Percentiles rank a stretch among this genome's conserved stretches.
phyloP scores from a whole-genome alignment of 805 yeast species.

The Barnettozyma pratensis region DNA sequence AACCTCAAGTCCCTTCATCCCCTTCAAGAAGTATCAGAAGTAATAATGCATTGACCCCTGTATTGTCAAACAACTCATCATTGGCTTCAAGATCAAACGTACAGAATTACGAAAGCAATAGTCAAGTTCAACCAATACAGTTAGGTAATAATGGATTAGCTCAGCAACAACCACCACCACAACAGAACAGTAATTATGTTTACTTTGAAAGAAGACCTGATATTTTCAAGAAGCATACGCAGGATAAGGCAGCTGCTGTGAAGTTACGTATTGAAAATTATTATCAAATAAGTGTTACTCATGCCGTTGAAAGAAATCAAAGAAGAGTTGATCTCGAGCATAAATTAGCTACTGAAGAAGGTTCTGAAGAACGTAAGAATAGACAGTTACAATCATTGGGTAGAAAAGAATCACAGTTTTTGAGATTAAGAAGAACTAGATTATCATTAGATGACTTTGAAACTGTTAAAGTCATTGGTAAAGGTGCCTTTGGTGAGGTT shows the following conservation, averaged over 20 bases:
- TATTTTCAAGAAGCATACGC: slow-evolving; percentile 25
- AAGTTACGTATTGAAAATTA: slow-evolving; percentile 77
- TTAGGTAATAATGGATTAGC: not conserved
- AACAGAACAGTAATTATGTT: slow-evolving; percentile 16
- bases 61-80: slow-evolving; percentile 21
- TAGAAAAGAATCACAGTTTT: slow-evolving; percentile 78
- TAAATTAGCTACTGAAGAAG: slow-evolving; percentile 66
- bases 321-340: slow-evolving; percentile 80
- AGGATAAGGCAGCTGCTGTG: slow-evolving; percentile 44
- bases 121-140: slow-evolving; percentile 18
- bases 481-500: slow-evolving; percentile 99
- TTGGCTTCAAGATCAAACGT: slow-evolving; percentile 16
- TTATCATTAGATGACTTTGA: slow-evolving; percentile 93
- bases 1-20: slow-evolving; percentile 29
- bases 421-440: slow-evolving; percentile 84
- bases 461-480: slow-evolving; percentile 96
- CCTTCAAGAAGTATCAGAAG: slow-evolving; percentile 28
- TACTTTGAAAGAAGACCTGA: slow-evolving; percentile 28
- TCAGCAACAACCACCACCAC: slow-evolving; percentile 9
- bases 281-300: slow-evolving; percentile 84
- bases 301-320: slow-evolving; percentile 94
- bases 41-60: slow-evolving; percentile 21
- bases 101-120: slow-evolving; percentile 6
- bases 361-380: slow-evolving; percentile 65
- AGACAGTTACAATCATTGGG: slow-evolving; percentile 78